phyloP scores from a whole-genome alignment of 2,329 filamentous ascomycete genomes.

The Lojkania enalia region DNA sequence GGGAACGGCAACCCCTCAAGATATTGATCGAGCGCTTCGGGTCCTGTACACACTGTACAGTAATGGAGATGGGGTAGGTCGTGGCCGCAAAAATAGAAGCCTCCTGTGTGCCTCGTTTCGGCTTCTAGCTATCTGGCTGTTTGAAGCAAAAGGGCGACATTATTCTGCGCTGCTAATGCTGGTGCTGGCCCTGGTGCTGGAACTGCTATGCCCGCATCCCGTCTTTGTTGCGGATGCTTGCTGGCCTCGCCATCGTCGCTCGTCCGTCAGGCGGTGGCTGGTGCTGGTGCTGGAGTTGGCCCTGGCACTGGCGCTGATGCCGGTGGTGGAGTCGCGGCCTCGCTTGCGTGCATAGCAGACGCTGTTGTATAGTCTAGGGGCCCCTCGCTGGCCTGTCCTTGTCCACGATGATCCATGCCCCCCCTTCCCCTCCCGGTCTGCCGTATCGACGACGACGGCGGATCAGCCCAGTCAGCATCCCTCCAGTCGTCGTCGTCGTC shows the following conservation, averaged over 20 bases:
- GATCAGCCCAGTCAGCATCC: conserved; percentile 42
- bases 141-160: too few relatives aligned
- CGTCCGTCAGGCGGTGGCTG: conserved; percentile 33
- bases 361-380: conserved; percentile 1
- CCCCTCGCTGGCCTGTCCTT: conserved; percentile 18
- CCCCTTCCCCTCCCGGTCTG: conserved; percentile 21
- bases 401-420: conserved; percentile 5
- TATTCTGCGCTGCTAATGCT: too few relatives aligned
- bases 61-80: background rate
- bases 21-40: too few relatives aligned
- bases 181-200: too few relatives aligned
- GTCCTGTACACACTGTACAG: too few relatives aligned
- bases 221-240: too few relatives aligned
- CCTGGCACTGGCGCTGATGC: background rate
- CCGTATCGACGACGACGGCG: conserved; percentile 25
- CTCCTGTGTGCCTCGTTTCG: background rate
- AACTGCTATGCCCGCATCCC: background rate
- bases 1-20: background rate
- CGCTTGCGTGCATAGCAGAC: conserved; percentile 38
- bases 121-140: too few relatives aligned
- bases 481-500: conserved; percentile 16
- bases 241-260: conserved; percentile 1
- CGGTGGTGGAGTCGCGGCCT: conserved; percentile 24
- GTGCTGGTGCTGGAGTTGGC: conserved; percentile 12
- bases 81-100: conserved; percentile 7